Conservation (phyloP, 371 early-diverging fungal species). For the Mortierella sp. region DNA sequence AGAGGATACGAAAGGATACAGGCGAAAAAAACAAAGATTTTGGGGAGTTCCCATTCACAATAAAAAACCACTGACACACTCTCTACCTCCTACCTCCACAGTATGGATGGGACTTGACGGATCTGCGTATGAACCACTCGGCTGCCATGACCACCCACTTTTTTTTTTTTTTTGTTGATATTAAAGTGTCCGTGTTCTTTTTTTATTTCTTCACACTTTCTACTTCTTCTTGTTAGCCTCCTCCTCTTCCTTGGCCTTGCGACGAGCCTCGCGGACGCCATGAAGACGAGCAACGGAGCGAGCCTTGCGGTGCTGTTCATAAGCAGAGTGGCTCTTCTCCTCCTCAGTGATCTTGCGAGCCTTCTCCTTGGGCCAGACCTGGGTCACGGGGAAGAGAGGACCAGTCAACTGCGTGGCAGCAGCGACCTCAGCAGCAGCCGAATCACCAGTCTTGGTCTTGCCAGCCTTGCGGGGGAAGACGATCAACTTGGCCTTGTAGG, state of each 20-base stretch:
- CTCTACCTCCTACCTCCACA: no score
- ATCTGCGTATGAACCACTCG: no score
- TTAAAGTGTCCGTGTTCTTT: no score
- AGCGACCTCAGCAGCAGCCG: conserved; percentile 72
- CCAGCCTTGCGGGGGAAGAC: conserved; percentile 76
- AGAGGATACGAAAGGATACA: no score
- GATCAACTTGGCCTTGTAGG: conserved; percentile 82
- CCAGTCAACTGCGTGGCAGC: conserved; percentile 81
- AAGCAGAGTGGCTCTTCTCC: conserved; percentile 85
- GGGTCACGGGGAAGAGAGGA: conserved; percentile 79
- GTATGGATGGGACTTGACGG: no score
- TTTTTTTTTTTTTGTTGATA: no score
- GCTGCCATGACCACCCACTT: no score
- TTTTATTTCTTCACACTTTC: no score
- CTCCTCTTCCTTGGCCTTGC: conserved; percentile 84
- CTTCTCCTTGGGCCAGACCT: conserved; percentile 72
- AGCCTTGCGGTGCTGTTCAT: conserved; percentile 90
- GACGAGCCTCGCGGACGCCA: conserved; percentile 88
- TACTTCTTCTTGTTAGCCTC: conserved; percentile 87
- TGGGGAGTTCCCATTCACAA: no score
- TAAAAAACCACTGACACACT: no score
- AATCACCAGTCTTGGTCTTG: conserved; percentile 87
- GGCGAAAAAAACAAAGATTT: no score
- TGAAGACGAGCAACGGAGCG: conserved; percentile 83
- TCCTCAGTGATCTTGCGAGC: conserved; percentile 88